Base-by-base conservation (phyloP, 2,329 filamentous ascomycete species). In the Diaporthe aspalathi region DNA sequence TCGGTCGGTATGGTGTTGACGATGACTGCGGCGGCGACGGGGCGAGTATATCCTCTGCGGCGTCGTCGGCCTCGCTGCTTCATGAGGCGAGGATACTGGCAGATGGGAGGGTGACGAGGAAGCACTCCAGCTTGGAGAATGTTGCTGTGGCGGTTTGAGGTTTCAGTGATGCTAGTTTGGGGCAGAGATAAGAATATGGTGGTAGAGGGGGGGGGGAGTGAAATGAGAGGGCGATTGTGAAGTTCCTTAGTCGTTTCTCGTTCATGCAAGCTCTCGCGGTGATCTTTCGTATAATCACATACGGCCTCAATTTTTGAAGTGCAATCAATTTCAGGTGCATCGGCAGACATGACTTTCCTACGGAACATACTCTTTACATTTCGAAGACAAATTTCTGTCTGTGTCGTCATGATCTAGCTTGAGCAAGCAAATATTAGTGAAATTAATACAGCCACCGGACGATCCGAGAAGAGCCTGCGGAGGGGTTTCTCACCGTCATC, bases 151-250 rank as follows among this genome's bases (percentile, higher is more conserved):
- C 16, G n/a, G 12, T 60, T 11, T 72, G 49, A 70, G 22, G 20
- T 2, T 29, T 17, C 8, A 17, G 6, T 9, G 24, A 1, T 17
- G 49, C 6, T 17, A n/a, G 6, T 43, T 16, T 16, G 9, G 17
- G 50, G 27, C 17, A 27, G 40, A 22, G 22, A 29, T 12, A 38
- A 3, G 22, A 22, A 17, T 22, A 5, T 43, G 11, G 7, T 43
- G 54, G 38, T 14, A n/a, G 35, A 38, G 35, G 12, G 2, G 5
- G 22, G 11, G 54, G 27, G 35, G 6, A 43, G 24, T n/a, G 40
- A 77, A 16, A 81, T 83, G 20, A 3, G 2, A 67, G 14, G 12
- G 16, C 14, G 24, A 16, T 35, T 22, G 3, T 5, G 12, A 32
- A 8, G 1, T 17, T 35, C 3, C 45, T 65, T 22, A 11, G 6